Base-by-base conservation (phyloP, 2,329 filamentous ascomycete genomes). In the Penicillium sp. region DNA sequence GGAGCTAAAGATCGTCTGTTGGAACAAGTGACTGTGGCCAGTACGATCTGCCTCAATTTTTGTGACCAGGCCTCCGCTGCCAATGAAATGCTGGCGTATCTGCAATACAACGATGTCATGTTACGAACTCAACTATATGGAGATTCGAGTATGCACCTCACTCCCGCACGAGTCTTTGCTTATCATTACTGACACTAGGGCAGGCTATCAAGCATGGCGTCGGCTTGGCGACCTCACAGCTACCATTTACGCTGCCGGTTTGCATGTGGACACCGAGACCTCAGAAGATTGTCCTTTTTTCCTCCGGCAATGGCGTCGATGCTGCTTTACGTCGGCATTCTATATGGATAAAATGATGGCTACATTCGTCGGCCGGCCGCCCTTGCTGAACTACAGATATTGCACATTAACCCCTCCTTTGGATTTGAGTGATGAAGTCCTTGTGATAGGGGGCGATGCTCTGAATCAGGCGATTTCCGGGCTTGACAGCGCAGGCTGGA, bases 321-420 rank as follows among this genome's bases (percentile, higher is more conserved):
- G 70, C 2, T 75, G 75, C 5, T 81, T 82, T 59, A 76, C 76
- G 5, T 71, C 75, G 1, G 73, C 74, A 5, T 83, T 81, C 55
- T 77, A 77, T 6, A 76, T 75, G 4, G 81, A 83, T 57, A 83
- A 82, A 57, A 78, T 76, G 42, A 67, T 82, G 7, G 76, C 80
- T 1, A 78, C 82, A 1, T 83, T 83, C 54, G 75, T 83, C n/a
- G 81, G 81, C 4, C 74, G 81, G 2, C 81, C 81, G 4, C 79
- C 80, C 3, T 73, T 81, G 2, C 77, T 83, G 41, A 74, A 74
- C n/a, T 71, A 75, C 39, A 73, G 75, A 41, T 81, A 76, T 58
- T 81, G 79, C 63, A 69, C 70, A 3, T 72, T 81, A 11, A 67
- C 73, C 6, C 60, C 78, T 31, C 75, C 75, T 1, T 55, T 76